Evolutionary conservation across 2,329 filamentous ascomycete species (phyloP).

Genomic region (Saccharata proteae): DNA sequence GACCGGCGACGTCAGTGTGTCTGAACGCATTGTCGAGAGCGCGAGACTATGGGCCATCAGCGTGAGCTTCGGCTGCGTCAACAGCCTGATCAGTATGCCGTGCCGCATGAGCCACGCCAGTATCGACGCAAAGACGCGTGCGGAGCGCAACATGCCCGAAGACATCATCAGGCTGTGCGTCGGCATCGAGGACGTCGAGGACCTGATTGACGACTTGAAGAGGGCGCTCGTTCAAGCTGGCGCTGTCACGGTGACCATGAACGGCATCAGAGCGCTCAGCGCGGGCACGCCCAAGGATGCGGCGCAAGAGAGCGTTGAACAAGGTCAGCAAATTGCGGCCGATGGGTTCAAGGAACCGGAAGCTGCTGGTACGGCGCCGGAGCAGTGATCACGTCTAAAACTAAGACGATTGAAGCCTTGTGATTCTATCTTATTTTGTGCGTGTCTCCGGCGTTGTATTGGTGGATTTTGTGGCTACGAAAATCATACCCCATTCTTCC

Average conservation of each 20-base stretch:
- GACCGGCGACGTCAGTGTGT: constrained; percentile 72
- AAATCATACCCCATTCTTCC: too few species aligned
- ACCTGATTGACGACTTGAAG: constrained; percentile 85
- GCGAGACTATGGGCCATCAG: constrained; percentile 88
- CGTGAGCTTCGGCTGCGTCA: constrained; percentile 96
- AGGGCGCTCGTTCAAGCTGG: constrained; percentile 90
- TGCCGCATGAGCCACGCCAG: constrained; percentile 99
- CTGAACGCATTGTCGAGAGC: constrained; percentile 87
- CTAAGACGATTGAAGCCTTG: too few species aligned
- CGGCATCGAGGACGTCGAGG: constrained; percentile 85
- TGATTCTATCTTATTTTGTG: too few species aligned
- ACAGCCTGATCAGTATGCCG: constrained; percentile 97
- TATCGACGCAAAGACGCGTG: constrained; percentile 85
- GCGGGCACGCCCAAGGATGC: constrained; percentile 8
- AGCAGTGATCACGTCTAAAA: too few species aligned
- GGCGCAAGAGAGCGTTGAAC: not conserved
- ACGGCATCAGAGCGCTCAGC: constrained; percentile 59
- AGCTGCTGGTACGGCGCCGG: constrained; percentile 5
- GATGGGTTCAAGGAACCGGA: constrained; percentile 8
- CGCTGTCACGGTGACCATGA: constrained; percentile 73
- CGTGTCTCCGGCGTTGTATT: too few species aligned
- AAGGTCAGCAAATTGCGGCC: constrained; percentile 7
- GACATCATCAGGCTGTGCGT: constrained; percentile 93
- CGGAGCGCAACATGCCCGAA: constrained; percentile 85
- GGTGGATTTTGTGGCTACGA: too few species aligned